Percentiles rank a stretch among this genome's conserved stretches.
These are phyloP conservation scores for Butyriboletus appendiculatus DNA, from an alignment of 1,284 basidiomycete species.

Conservation along the genomic window DNA sequence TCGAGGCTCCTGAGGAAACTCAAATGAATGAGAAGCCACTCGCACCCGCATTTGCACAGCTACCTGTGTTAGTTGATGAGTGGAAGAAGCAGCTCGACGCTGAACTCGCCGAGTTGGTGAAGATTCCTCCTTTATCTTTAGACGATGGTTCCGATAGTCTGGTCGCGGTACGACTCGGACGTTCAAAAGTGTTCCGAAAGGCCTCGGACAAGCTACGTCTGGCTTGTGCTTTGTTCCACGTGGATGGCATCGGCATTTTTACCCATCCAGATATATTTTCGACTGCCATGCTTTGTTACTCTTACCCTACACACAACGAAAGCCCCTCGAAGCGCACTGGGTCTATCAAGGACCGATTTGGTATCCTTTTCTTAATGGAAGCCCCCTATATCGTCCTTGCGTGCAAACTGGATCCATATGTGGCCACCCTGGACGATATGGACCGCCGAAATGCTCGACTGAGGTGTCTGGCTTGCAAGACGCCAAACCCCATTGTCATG, in stretches of 20 bases:
- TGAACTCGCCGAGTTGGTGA: slow-evolving; percentile 8
- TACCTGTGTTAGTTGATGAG: slow-evolving; percentile 9
- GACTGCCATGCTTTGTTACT: background rate
- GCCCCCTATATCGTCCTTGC: slow-evolving; percentile 10
- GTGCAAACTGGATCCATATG: slow-evolving; percentile 15
- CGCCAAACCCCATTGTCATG: background rate
- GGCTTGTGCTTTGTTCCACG: slow-evolving; percentile 8
- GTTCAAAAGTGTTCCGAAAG: too few relatives aligned
- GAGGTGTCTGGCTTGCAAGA: slow-evolving; percentile 2
- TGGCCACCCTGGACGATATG: slow-evolving; percentile 17
- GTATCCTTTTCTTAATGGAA: background rate
- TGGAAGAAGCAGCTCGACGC: slow-evolving; percentile 16
- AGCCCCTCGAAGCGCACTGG: background rate
- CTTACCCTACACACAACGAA: background rate
- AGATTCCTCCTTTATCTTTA: background rate
- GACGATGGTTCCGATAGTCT: background rate
- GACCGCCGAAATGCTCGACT: slow-evolving; percentile 5
- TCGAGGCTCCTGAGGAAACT: slow-evolving; percentile 7
- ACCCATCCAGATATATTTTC: background rate
- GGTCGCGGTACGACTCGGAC: background rate
- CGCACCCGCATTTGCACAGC: slow-evolving; percentile 6
- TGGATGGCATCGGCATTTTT: background rate
- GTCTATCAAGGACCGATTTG: background rate
- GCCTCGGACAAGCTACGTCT: slow-evolving; percentile 1
- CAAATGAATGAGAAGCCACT: slow-evolving; percentile 4